Percentiles rank a stretch among this genome's conserved stretches.
Conservation (phyloP, 768 basidiomycete genomes). For the Paxillus ammoniavirescens region DNA sequence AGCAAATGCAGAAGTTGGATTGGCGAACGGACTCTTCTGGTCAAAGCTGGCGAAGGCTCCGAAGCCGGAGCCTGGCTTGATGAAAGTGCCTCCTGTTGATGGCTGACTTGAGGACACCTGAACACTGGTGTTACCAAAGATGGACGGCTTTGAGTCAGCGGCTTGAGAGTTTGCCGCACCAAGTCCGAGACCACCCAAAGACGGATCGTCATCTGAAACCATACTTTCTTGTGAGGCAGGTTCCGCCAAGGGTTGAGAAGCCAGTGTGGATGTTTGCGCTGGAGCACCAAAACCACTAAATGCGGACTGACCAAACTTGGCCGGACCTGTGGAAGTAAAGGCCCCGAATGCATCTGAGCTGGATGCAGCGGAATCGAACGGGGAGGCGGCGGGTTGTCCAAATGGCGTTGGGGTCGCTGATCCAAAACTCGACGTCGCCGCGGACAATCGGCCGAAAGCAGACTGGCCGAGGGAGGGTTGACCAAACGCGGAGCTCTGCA, state of each 20-base stretch:
- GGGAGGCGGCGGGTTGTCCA: conserved; percentile 13
- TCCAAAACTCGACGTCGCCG: conserved; percentile 12
- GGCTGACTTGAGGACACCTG: conserved; percentile 11
- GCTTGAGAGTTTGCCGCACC: conserved; percentile 23
- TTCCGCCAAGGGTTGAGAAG: conserved; percentile 9
- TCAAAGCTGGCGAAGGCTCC: conserved; percentile 27
- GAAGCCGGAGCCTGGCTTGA: conserved; percentile 37
- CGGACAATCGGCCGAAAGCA: conserved; percentile 13
- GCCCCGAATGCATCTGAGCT: conserved; percentile 31
- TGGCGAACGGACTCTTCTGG: conserved; percentile 27
- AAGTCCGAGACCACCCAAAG: conserved; percentile 33
- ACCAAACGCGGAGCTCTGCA: conserved; percentile 29
- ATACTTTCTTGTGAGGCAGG: conserved; percentile 16
- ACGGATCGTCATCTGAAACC: conserved; percentile 30
- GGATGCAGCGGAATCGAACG: conserved; percentile 22
- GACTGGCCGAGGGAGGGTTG: conserved; percentile 27
- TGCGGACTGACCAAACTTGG: conserved; percentile 32
- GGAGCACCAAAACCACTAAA: conserved; percentile 21
- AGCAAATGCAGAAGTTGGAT: conserved; percentile 19
- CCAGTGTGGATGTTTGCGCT: conserved; percentile 4
- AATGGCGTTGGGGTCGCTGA: conserved; percentile 18
- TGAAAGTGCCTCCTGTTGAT: conserved; percentile 16
- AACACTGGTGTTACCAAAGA: conserved; percentile 29
- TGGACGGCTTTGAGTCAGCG: conserved; percentile 27
- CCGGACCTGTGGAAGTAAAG: conserved; percentile 29